A percentile compares a stretch with the other conserved stretches of the same genome.
These are phyloP conservation scores for Backusella tuberculispora DNA, from an alignment of 192 early-diverging fungal species.

Conservation along the genomic window DNA sequence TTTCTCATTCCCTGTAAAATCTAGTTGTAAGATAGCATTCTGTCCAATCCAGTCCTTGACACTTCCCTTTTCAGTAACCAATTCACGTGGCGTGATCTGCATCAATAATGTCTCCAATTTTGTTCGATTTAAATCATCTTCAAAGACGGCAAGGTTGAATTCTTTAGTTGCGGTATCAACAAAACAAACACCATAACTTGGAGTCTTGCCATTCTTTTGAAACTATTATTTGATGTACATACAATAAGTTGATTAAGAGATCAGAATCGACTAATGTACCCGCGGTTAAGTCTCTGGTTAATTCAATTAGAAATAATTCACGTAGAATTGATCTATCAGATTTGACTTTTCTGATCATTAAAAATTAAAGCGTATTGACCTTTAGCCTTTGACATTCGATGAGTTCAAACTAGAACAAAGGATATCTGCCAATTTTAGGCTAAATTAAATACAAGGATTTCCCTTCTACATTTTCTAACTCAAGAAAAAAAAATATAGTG, in stretches of 20 bases:
- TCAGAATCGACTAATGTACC: constrained; percentile 91
- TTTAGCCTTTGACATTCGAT: too few relatives aligned
- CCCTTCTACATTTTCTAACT: too few relatives aligned
- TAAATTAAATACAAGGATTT: too few relatives aligned
- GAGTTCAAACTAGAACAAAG: too few relatives aligned
- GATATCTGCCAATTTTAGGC: too few relatives aligned
- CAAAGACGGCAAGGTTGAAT: constrained; percentile 78
- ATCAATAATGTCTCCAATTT: constrained; percentile 91
- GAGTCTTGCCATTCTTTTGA: constrained; percentile 43
- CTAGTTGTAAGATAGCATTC: too few relatives aligned
- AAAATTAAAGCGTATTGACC: too few relatives aligned
- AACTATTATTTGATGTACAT: constrained; percentile 80
- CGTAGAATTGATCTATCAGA: constrained; percentile 81
- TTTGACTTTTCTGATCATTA: too few relatives aligned
- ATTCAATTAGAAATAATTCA: too few relatives aligned
- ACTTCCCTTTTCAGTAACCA: constrained; percentile 83
- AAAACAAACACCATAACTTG: constrained; percentile 85
- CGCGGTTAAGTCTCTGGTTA: constrained; percentile 84
- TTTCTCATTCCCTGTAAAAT: too few relatives aligned
- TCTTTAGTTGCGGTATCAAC: constrained; percentile 96
- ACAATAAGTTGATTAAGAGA: constrained; percentile 89
- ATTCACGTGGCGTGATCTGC: constrained; percentile 90
- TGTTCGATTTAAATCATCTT: constrained; percentile 88
- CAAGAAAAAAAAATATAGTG: too few relatives aligned
- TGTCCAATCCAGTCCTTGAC: too few relatives aligned